Conservation (phyloP, 371 early-diverging fungal species). For the Parasitella parasitica region DNA sequence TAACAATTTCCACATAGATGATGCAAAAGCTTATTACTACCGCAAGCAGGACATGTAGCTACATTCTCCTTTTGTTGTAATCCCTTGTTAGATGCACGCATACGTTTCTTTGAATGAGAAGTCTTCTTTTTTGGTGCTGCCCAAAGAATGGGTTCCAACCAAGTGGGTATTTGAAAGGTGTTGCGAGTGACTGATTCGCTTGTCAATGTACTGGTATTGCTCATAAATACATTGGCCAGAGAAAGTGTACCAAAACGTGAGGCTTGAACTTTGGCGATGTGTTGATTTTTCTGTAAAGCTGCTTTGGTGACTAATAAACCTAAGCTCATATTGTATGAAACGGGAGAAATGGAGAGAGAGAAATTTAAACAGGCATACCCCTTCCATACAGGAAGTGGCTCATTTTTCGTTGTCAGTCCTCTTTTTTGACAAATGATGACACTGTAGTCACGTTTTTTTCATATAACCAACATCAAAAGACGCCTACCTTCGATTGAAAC, state of each 20-base stretch:
- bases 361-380: slow-evolving; percentile 7
- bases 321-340: slow-evolving; percentile 6
- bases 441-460: slow-evolving; percentile 17
- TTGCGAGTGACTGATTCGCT: slow-evolving; percentile 11
- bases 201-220: background rate
- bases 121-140: slow-evolving; percentile 89
- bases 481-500: background rate
- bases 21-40: slow-evolving; percentile 69
- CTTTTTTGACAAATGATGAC: too few relatives aligned
- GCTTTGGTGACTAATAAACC: slow-evolving; percentile 2
- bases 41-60: slow-evolving; percentile 72
- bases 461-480: background rate
- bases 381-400: slow-evolving; percentile 8
- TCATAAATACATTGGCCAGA: background rate
- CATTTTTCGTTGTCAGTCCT: slow-evolving; percentile 8
- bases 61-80: slow-evolving; percentile 75
- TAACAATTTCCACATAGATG: slow-evolving; percentile 81
- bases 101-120: slow-evolving; percentile 84
- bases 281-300: background rate
- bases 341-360: background rate
- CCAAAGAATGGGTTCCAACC: slow-evolving; percentile 63
- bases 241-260: slow-evolving; percentile 20
- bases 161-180: slow-evolving; percentile 42
- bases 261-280: slow-evolving; percentile 1
- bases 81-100: slow-evolving; percentile 81